Evolutionary conservation across 176 grass and related monocot genomes (phyloP).

Genomic region (Avena eriantha): DNA sequence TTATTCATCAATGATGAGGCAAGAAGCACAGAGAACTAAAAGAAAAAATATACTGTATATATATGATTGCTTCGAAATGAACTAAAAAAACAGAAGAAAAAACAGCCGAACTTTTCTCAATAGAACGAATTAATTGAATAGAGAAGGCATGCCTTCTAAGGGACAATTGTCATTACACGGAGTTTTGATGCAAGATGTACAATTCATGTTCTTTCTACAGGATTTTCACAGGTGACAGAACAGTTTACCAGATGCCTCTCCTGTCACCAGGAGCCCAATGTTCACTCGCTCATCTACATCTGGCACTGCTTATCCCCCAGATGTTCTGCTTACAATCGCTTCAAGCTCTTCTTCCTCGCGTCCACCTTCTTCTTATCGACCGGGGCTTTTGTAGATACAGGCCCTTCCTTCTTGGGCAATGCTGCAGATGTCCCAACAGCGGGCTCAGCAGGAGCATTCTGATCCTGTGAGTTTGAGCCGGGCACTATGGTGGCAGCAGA

Average conservation of each 20-base stretch:
- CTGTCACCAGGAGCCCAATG: background rate
- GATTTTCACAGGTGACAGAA: background rate
- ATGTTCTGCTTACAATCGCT: constrained; percentile 64
- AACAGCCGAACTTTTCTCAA: background rate
- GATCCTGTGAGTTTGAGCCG: constrained; percentile 54
- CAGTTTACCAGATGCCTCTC: background rate
- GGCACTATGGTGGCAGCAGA: constrained; percentile 7
- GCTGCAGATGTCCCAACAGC: constrained; percentile 47
- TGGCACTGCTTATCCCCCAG: background rate
- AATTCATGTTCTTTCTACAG: constrained; percentile 8
- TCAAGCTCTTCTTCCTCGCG: constrained; percentile 92
- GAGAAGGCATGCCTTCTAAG: constrained; percentile 35
- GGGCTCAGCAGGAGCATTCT: constrained; percentile 50
- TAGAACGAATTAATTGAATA: constrained; percentile 36
- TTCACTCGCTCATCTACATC: constrained; percentile 3
- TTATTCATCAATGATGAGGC: constrained; percentile 26
- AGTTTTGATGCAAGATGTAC: constrained; percentile 24
- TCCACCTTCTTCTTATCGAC: constrained; percentile 90
- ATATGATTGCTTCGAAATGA: constrained; percentile 23
- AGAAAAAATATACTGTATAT: too few relatives aligned
- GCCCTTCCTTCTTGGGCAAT: constrained; percentile 54
- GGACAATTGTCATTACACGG: constrained; percentile 18
- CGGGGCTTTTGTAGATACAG: constrained; percentile 42
- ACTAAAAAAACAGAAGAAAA: background rate
- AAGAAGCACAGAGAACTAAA: too few relatives aligned